Conservation (phyloP, 2,329 filamentous ascomycete species). For the Penicillium vulpinum region DNA sequence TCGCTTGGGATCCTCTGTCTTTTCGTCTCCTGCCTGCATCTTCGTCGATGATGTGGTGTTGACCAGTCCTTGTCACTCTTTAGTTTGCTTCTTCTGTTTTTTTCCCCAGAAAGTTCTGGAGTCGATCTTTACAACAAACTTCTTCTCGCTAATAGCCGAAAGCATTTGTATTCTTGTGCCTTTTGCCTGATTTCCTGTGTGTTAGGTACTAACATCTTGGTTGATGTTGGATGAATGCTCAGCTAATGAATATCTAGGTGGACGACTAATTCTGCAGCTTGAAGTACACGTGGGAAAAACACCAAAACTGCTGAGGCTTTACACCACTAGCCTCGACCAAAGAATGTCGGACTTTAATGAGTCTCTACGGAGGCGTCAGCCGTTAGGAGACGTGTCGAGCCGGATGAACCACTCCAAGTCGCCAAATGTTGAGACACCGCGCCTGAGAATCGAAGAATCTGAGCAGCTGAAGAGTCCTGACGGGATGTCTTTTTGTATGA, state of each 20-base stretch:
- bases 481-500: constrained; percentile 30
- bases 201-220: neutral
- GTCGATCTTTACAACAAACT: constrained; percentile 19
- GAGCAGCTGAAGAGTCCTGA: constrained; percentile 24
- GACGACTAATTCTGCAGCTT: neutral
- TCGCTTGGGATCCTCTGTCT: neutral
- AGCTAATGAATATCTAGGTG: constrained; percentile 2
- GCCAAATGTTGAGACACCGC: constrained; percentile 17
- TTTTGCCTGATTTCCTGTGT: neutral
- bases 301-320: neutral
- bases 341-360: constrained; percentile 19
- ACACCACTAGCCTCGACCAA: constrained; percentile 9
- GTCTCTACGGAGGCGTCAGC: constrained; percentile 21
- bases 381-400: constrained; percentile 22
- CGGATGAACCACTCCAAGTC: constrained; percentile 21
- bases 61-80: constrained; percentile 5
- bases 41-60: constrained; percentile 3
- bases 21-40: neutral
- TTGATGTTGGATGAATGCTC: neutral
- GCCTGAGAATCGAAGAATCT: constrained; percentile 14
- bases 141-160: neutral
- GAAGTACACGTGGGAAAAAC: neutral
- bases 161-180: neutral
- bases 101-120: constrained; percentile 8
- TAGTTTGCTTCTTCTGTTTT: neutral